Evolutionary conservation across 2,329 filamentous ascomycete genomes (phyloP).

Genomic region (Fusarium abutilonis): DNA sequence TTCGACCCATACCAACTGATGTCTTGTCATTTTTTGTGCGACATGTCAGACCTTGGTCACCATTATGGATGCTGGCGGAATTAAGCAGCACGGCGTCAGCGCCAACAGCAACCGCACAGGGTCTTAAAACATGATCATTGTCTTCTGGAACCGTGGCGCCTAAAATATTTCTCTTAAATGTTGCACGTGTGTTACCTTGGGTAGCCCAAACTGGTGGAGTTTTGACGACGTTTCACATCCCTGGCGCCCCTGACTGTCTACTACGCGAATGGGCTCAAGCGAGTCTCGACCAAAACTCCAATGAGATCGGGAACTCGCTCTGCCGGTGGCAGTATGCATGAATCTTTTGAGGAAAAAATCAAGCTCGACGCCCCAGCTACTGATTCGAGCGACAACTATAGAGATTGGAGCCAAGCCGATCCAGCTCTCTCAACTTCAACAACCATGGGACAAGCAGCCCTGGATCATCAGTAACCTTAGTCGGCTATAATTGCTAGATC

Average conservation of each 20-base stretch:
- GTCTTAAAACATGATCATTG: neutral
- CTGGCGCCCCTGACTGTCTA: constrained; percentile 33
- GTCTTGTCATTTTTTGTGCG: neutral
- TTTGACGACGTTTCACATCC: constrained; percentile 42
- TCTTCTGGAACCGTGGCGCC: neutral
- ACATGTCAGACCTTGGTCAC: neutral
- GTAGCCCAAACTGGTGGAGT: constrained; percentile 33
- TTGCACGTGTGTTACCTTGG: constrained; percentile 1
- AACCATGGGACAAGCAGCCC: neutral
- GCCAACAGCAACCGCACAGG: neutral
- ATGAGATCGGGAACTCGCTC: constrained; percentile 21
- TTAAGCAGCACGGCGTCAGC: neutral
- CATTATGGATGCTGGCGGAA: neutral
- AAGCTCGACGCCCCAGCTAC: neutral
- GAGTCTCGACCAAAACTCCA: constrained; percentile 33
- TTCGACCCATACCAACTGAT: too few relatives aligned
- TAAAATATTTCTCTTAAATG: neutral
- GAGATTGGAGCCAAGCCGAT: neutral
- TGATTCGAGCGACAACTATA: neutral
- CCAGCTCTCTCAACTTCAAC: neutral
- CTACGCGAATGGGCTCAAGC: constrained; percentile 32
- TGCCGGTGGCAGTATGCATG: constrained; percentile 27
- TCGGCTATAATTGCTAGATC: neutral
- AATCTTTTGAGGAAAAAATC: neutral
- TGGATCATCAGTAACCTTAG: neutral